Evolutionary conservation across 345 rosid genomes (phyloP).

Genomic region (Tarenaya hassleriana): DNA sequence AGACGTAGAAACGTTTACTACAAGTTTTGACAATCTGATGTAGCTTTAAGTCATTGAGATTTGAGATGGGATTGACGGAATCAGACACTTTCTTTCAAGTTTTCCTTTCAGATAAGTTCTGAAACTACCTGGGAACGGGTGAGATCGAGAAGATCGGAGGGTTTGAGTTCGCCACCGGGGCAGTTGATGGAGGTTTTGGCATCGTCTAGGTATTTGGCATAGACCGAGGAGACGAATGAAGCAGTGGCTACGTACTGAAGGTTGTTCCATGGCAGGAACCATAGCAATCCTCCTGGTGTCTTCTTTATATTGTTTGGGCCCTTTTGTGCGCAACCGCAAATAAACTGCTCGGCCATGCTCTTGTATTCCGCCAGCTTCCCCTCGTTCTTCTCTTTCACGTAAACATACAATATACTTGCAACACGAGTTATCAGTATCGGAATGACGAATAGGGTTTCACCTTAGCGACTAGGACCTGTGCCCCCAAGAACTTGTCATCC

Average conservation of each 20-base stretch:
- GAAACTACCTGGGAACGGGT: slow-evolving; percentile 28
- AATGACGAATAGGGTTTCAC: slow-evolving; percentile 25
- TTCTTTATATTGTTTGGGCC: slow-evolving; percentile 40
- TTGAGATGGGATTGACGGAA: too few species aligned
- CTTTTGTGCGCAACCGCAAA: slow-evolving; percentile 79
- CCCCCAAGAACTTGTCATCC: slow-evolving; percentile 93
- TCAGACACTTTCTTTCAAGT: too few species aligned
- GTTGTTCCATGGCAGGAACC: slow-evolving; percentile 43
- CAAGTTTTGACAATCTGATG: too few species aligned
- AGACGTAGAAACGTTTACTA: too few species aligned
- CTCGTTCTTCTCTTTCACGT: slow-evolving; percentile 29
- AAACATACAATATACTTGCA: neutral
- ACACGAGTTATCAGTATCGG: neutral
- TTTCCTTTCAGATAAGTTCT: slow-evolving; percentile 15
- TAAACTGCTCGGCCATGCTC: slow-evolving; percentile 78
- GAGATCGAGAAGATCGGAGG: slow-evolving; percentile 25
- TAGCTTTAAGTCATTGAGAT: too few species aligned
- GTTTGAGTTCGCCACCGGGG: slow-evolving; percentile 29
- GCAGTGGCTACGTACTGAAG: slow-evolving; percentile 48
- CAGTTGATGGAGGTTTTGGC: slow-evolving; percentile 35
- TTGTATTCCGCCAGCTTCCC: slow-evolving; percentile 58
- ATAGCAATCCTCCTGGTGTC: slow-evolving; percentile 56
- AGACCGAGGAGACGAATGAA: slow-evolving; percentile 36
- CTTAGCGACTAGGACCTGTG: slow-evolving; percentile 83
- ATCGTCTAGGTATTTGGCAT: slow-evolving; percentile 37